phyloP scores from a whole-genome alignment of 129 eudicot genomes.

The Kitagawia praeruptora region DNA sequence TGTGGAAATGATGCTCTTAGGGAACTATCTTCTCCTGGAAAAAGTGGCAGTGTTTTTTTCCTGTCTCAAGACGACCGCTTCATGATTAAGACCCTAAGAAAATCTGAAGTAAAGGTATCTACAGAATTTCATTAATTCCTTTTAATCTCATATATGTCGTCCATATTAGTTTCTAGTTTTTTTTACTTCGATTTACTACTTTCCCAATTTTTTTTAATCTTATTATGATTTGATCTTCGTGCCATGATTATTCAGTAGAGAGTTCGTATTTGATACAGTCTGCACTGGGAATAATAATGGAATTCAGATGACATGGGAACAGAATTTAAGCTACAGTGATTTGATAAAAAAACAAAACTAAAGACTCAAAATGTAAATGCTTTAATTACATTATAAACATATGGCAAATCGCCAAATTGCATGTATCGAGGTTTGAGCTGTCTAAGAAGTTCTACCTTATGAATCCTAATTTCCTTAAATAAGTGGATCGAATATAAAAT shows the following conservation, averaged over 20 bases:
- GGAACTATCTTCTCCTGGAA: conserved; percentile 97
- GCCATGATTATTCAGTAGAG: background rate
- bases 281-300: no score
- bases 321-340: background rate
- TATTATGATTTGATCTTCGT: background rate
- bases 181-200: background rate
- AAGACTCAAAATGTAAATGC: background rate
- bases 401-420: background rate
- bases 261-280: background rate
- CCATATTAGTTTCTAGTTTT: background rate
- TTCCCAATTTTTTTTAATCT: background rate
- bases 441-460: background rate
- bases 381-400: background rate
- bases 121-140: conserved; percentile 1
- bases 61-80: conserved; percentile 95
- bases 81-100: conserved; percentile 88
- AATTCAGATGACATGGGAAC: background rate
- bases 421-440: background rate
- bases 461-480: background rate
- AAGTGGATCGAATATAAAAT: background rate
- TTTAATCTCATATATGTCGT: background rate
- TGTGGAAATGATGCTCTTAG: conserved; percentile 96
- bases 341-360: background rate
- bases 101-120: conserved; percentile 89
- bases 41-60: conserved; percentile 97